Percentiles rank a stretch among this genome's conserved stretches.
phyloP scores from a whole-genome alignment of 1,284 basidiomycete species.

The Singerocomus inundabilis region DNA sequence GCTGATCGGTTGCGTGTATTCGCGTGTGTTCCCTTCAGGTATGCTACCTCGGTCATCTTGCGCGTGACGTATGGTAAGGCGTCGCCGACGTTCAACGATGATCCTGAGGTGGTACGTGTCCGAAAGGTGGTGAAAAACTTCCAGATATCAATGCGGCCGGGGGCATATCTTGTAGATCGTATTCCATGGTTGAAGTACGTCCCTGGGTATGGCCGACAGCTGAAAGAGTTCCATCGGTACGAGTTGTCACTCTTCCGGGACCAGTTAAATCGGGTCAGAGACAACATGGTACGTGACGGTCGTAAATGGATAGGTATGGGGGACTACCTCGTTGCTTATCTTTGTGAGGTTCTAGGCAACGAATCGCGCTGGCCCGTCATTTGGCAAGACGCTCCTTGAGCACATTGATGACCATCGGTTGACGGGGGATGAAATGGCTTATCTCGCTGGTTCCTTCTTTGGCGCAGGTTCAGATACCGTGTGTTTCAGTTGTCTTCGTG shows the following conservation, averaged over 20 bases:
- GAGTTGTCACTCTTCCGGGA: conserved; percentile 55
- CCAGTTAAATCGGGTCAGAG: conserved; percentile 45
- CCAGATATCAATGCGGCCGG: conserved; percentile 51
- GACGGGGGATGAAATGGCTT: conserved; percentile 54
- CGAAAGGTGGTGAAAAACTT: conserved; percentile 49
- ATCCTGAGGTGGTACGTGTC: conserved; percentile 56
- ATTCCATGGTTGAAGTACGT: conserved; percentile 52
- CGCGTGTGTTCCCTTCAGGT: conserved; percentile 37
- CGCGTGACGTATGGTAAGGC: conserved; percentile 64
- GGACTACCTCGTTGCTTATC: conserved; percentile 4
- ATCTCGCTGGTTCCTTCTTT: conserved; percentile 62
- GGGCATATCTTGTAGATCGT: conserved; percentile 57
- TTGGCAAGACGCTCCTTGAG: conserved; percentile 56
- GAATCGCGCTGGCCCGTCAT: conserved; percentile 44
- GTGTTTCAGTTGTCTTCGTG: background rate
- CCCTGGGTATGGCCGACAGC: conserved; percentile 18
- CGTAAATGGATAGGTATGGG: background rate
- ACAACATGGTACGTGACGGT: conserved; percentile 39
- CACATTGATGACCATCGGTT: conserved; percentile 49
- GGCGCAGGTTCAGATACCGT: conserved; percentile 67
- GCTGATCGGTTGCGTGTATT: background rate
- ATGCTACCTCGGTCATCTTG: conserved; percentile 62
- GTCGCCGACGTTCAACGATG: conserved; percentile 46
- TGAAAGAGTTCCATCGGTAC: conserved; percentile 45
- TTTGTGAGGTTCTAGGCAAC: conserved; percentile 17